phyloP scores from a whole-genome alignment of 495 filamentous ascomycete species.

The Friedmanniomyces endolithicus region DNA sequence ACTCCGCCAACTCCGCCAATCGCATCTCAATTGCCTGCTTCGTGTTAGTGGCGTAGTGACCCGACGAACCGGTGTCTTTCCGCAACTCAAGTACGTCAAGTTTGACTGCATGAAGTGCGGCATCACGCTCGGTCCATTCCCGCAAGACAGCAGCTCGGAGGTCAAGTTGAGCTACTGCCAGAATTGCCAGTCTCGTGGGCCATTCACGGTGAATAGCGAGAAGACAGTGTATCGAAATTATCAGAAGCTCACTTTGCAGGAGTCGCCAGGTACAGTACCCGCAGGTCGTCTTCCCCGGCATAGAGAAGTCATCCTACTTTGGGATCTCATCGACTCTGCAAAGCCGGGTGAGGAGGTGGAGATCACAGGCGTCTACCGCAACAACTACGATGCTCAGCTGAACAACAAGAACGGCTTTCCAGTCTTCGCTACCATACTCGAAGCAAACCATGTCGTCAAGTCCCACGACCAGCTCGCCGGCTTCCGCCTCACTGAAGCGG shows the following conservation, averaged over 20 bases:
- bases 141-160: constrained; percentile 90
- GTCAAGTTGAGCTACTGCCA: constrained; percentile 95
- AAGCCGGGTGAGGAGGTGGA: constrained; percentile 98
- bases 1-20: constrained; percentile 91
- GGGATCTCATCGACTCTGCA: constrained; percentile 91
- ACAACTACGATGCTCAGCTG: constrained; percentile 93
- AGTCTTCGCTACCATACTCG: constrained; percentile 93
- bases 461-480: constrained; percentile 96
- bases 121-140: constrained; percentile 84
- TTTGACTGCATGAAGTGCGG: constrained; percentile 94
- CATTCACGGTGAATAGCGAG: constrained; percentile 92
- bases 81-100: constrained; percentile 94
- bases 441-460: constrained; percentile 95
- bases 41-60: constrained; percentile 94
- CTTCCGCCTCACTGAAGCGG: constrained; percentile 89
- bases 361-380: constrained; percentile 92
- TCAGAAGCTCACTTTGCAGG: constrained; percentile 94
- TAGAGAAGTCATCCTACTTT: constrained; percentile 88
- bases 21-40: constrained; percentile 92
- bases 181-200: constrained; percentile 90
- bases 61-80: constrained; percentile 91
- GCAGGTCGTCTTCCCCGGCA: constrained; percentile 91
- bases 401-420: constrained; percentile 99
- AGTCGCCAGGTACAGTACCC: constrained; percentile 93
- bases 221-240: constrained; percentile 99